Evolutionary conservation across 2,329 filamentous ascomycete species (phyloP).

Genomic region (Metarhizium anisopliae): DNA sequence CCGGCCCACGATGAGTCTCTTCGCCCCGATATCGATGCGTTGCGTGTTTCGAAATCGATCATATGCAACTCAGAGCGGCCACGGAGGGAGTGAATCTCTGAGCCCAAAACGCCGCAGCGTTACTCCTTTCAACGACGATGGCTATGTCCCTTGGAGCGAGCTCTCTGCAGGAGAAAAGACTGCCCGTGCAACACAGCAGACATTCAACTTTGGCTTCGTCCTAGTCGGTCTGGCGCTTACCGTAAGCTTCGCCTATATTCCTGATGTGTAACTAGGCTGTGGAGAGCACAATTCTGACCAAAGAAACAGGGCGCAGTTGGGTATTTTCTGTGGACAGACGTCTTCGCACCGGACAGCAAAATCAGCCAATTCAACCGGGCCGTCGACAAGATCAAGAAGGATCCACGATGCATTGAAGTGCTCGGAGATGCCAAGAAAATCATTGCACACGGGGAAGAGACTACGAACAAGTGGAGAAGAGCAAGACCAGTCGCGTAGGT

Average conservation of each 20-base stretch:
- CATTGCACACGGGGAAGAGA: conserved; percentile 71
- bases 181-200: conserved; percentile 79
- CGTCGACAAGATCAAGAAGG: conserved; percentile 67
- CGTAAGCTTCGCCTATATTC: conserved; percentile 33
- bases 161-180: conserved; percentile 71
- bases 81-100: conserved; percentile 25
- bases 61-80: conserved; percentile 51
- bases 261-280: background rate
- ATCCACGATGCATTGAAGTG: conserved; percentile 60
- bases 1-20: conserved; percentile 22
- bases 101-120: conserved; percentile 56
- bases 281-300: background rate
- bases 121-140: conserved; percentile 80
- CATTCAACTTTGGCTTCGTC: conserved; percentile 77
- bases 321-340: conserved; percentile 71
- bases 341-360: conserved; percentile 78
- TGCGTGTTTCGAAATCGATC: conserved; percentile 19
- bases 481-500: conserved; percentile 51
- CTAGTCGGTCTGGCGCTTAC: conserved; percentile 67
- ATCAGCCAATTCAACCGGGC: conserved; percentile 83
- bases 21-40: conserved; percentile 9
- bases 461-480: conserved; percentile 70
- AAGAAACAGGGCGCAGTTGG: conserved; percentile 57
- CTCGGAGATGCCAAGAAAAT: conserved; percentile 72
- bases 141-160: conserved; percentile 70